Evolutionary conservation across 1,284 basidiomycete genomes (phyloP).

Genomic region (Takashimella tepidaria): DNA sequence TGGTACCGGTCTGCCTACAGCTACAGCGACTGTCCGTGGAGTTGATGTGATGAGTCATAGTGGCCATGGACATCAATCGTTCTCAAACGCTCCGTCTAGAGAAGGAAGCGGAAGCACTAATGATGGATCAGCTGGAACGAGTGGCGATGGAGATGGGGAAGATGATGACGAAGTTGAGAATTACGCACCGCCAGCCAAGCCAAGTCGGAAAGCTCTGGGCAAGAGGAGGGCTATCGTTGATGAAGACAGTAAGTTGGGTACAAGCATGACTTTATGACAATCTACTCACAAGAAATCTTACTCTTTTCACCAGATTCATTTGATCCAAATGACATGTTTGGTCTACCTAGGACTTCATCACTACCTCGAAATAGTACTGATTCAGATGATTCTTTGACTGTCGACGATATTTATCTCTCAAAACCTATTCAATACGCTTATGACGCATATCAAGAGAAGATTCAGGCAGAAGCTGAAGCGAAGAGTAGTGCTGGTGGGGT

Average conservation of each 20-base stretch:
- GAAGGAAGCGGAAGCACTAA: constrained; percentile 23
- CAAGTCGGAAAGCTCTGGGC: constrained; percentile 44
- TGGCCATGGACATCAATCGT: not conserved
- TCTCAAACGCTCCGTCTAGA: constrained; percentile 14
- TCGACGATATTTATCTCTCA: constrained; percentile 28
- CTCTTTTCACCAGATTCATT: constrained; percentile 24
- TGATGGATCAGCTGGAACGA: not conserved
- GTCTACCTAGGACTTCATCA: constrained; percentile 3
- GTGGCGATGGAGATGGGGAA: not conserved
- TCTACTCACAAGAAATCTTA: constrained; percentile 2
- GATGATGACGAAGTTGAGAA: constrained; percentile 23
- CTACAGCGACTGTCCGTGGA: not conserved
- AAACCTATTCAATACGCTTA: constrained; percentile 44
- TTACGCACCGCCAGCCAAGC: constrained; percentile 24
- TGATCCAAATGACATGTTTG: constrained; percentile 45
- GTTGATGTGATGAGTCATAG: not conserved
- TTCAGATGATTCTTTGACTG: constrained; percentile 29
- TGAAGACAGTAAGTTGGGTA: constrained; percentile 41
- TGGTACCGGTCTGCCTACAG: not conserved
- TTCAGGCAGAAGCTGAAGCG: constrained; percentile 15
- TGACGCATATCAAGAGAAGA: constrained; percentile 45
- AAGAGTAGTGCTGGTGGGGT: not conserved
- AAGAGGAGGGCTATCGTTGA: constrained; percentile 39
- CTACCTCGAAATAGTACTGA: constrained; percentile 9
- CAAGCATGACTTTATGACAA: too few relatives aligned